These are phyloP conservation scores for Paspalum notatum DNA, from an alignment of 176 grass and related monocot genomes.

Conservation along the genomic window DNA sequence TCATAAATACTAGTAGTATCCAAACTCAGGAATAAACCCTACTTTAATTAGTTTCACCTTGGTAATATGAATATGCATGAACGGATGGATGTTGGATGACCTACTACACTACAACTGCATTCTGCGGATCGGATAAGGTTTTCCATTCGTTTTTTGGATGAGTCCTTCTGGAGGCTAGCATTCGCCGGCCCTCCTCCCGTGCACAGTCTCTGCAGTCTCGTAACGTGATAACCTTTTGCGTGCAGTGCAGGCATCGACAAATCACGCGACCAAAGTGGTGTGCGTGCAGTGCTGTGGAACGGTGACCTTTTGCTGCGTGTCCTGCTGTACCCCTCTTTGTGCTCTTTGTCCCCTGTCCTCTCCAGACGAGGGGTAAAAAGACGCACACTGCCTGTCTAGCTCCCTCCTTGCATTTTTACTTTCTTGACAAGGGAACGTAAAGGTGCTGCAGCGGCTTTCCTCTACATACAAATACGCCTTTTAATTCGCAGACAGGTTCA, in stretches of 20 bases:
- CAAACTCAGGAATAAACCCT: too few species aligned
- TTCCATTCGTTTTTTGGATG: background rate
- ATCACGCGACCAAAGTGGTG: constrained; percentile 21
- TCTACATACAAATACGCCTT: background rate
- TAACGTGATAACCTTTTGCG: constrained; percentile 16
- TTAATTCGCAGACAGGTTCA: constrained; percentile 23
- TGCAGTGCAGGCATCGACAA: constrained; percentile 33
- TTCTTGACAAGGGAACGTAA: constrained; percentile 36
- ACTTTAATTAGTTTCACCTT: too few species aligned
- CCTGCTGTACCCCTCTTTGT: constrained; percentile 31
- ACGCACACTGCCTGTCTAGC: background rate
- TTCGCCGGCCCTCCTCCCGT: background rate
- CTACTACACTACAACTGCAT: too few species aligned
- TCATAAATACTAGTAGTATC: too few species aligned
- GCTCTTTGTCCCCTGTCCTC: constrained; percentile 40
- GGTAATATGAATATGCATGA: too few species aligned
- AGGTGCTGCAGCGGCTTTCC: constrained; percentile 23
- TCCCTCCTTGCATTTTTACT: constrained; percentile 23
- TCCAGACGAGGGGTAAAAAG: constrained; percentile 28
- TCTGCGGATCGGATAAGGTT: background rate
- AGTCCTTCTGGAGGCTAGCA: constrained; percentile 3
- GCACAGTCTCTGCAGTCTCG: background rate
- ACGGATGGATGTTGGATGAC: too few species aligned
- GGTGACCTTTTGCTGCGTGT: constrained; percentile 27
- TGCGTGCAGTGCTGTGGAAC: background rate